phyloP scores from a whole-genome alignment of 495 filamentous ascomycete species.

The Tuber microsphaerosporum region DNA sequence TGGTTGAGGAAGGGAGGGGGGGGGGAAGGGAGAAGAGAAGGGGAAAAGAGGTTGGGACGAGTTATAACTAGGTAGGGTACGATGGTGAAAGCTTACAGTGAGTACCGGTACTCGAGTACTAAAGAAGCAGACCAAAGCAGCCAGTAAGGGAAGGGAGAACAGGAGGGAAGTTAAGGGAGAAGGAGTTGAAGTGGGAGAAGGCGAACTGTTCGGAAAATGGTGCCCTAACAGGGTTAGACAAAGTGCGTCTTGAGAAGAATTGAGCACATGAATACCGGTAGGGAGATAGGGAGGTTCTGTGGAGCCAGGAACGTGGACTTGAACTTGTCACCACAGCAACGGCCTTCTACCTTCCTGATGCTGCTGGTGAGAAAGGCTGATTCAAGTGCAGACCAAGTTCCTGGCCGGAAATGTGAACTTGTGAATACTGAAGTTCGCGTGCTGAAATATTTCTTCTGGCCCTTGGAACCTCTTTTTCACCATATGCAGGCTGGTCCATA shows the following conservation, averaged over 20 bases:
- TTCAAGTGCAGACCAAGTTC: too few species aligned
- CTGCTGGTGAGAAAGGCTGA: too few species aligned
- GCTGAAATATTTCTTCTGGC: too few species aligned
- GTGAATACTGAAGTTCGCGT: too few species aligned
- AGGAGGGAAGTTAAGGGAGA: slow-evolving; percentile 1
- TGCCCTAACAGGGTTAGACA: slow-evolving; percentile 31
- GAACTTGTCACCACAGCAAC: too few species aligned
- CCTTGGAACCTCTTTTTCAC: too few species aligned
- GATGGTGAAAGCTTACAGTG: not conserved
- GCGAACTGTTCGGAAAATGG: slow-evolving; percentile 28
- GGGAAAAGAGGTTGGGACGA: not conserved
- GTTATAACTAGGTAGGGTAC: not conserved
- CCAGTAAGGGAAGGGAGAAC: slow-evolving; percentile 9
- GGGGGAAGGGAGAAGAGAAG: slow-evolving; percentile 14
- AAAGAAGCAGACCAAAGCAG: not conserved
- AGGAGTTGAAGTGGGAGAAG: slow-evolving; percentile 15
- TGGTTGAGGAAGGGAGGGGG: not conserved
- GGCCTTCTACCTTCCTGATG: too few species aligned
- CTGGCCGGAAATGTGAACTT: too few species aligned
- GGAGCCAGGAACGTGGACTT: too few species aligned
- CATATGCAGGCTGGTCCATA: too few species aligned
- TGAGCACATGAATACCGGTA: slow-evolving; percentile 1
- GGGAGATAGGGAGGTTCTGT: too few species aligned
- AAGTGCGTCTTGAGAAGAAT: not conserved
- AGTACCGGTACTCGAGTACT: not conserved